Evolutionary conservation across 1,284 basidiomycete species (phyloP), one percentile per base, ranked within the genome.

Genomic region (Coniophora puteana): DNA sequence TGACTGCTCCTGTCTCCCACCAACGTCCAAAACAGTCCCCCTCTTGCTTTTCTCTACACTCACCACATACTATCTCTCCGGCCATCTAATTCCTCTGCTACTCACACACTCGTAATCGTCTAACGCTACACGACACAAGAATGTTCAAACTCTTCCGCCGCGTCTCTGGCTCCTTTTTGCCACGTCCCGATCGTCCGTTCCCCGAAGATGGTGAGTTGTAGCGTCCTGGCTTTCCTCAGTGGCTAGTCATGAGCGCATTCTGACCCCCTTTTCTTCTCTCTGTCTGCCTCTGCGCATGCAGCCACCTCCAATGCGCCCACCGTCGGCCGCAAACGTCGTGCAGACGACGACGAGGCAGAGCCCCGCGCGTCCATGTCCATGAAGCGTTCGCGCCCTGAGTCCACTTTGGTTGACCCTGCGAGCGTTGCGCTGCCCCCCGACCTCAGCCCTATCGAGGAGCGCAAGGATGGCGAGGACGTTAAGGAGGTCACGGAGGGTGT

Each of bases 81-180:
- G n/a, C n/a, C n/a, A n/a, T n/a, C n/a, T n/a, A n/a, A n/a, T n/a
- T n/a, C n/a, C n/a, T n/a, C n/a, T n/a, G n/a, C n/a, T n/a, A n/a
- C n/a, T n/a, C n/a, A n/a, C n/a, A n/a, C 29, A 31, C 29, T 31
- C 29, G 29, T 31, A 14, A 31, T 18, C 20, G 6, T 31, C n/a
- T 31, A 8, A 8, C 20, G n/a, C 20, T 16, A 31, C 29, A 17
- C 34, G 12, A 22, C 12, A 26, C 21, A 38, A 24, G 21, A 39
- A 86, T 87, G 83, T 84, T 83, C 63, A 72, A 74, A 48, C 68
- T 88, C 49, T 66, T 88, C 49, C 72, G 83, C 47, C 78, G 82
- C 29, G 79, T 87, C 41, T 86, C 83, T 0, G 71, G 73, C 51
- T 78, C 78, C n/a, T 69, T 85, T 24, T 76, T 84, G 52, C 78